phyloP scores from a whole-genome alignment of 2,329 filamentous ascomycete species.

The Cadophora sp. region DNA sequence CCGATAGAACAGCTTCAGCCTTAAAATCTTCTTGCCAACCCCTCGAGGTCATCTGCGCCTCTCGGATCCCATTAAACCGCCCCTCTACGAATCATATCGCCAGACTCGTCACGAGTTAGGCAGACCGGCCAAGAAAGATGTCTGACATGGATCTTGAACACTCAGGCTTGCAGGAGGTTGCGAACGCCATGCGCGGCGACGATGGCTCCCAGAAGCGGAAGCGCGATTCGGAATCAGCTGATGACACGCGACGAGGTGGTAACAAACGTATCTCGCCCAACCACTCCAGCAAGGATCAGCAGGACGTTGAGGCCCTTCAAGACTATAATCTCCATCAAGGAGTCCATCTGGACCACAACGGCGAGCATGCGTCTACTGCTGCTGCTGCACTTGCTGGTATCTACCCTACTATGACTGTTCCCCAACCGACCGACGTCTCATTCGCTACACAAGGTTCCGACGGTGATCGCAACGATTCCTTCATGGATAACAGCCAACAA shows the following conservation, averaged over 20 bases:
- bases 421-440: slow-evolving; percentile 60
- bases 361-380: slow-evolving; percentile 63
- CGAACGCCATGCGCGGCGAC: slow-evolving; percentile 47
- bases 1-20: slow-evolving; percentile 40
- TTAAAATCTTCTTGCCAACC: slow-evolving; percentile 44
- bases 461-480: slow-evolving; percentile 48
- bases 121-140: slow-evolving; percentile 36
- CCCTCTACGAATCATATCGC: slow-evolving; percentile 42
- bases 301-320: slow-evolving; percentile 45
- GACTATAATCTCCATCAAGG: slow-evolving; percentile 54
- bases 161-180: slow-evolving; percentile 47
- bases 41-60: slow-evolving; percentile 46
- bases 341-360: slow-evolving; percentile 56
- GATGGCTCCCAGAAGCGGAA: slow-evolving; percentile 45
- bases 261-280: slow-evolving; percentile 47
- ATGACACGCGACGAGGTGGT: slow-evolving; percentile 43
- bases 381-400: slow-evolving; percentile 54
- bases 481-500: slow-evolving; percentile 48
- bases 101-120: slow-evolving; percentile 35
- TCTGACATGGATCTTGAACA: slow-evolving; percentile 47
- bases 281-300: slow-evolving; percentile 39
- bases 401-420: slow-evolving; percentile 61
- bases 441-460: slow-evolving; percentile 55
- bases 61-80: slow-evolving; percentile 31
- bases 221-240: slow-evolving; percentile 46